Percentiles rank a stretch among this genome's conserved stretches.
Conservation (phyloP, 2,329 filamentous ascomycete genomes). For the Nemania sp. region DNA sequence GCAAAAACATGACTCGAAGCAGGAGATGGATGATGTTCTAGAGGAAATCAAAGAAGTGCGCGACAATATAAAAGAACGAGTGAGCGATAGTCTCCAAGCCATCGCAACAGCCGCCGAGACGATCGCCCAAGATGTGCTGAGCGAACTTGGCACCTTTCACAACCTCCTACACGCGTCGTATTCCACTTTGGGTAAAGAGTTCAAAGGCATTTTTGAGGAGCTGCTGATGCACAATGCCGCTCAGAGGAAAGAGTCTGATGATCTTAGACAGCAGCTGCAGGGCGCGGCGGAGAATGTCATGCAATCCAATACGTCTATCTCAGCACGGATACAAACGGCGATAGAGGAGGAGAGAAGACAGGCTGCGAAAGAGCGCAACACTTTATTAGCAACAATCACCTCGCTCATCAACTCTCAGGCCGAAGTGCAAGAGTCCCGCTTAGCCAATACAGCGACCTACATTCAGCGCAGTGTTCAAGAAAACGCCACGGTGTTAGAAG, state of each 20-base stretch:
- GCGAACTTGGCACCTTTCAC: slow-evolving; percentile 84
- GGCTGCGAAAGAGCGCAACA: slow-evolving; percentile 73
- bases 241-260: slow-evolving; percentile 77
- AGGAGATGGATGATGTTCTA: slow-evolving; percentile 88
- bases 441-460: slow-evolving; percentile 64
- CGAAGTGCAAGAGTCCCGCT: slow-evolving; percentile 71
- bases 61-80: slow-evolving; percentile 83
- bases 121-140: slow-evolving; percentile 87
- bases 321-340: slow-evolving; percentile 68
- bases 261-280: slow-evolving; percentile 72
- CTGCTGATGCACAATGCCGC: slow-evolving; percentile 73
- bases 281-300: slow-evolving; percentile 70
- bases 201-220: slow-evolving; percentile 83
- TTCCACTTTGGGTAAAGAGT: slow-evolving; percentile 79
- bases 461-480: slow-evolving; percentile 68
- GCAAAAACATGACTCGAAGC: slow-evolving; percentile 71
- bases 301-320: slow-evolving; percentile 68
- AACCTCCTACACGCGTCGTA: slow-evolving; percentile 84
- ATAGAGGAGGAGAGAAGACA: slow-evolving; percentile 77
- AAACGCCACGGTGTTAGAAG: slow-evolving; percentile 68
- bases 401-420: slow-evolving; percentile 76
- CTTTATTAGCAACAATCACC: slow-evolving; percentile 76
- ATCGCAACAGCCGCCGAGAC: slow-evolving; percentile 83
- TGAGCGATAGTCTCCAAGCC: slow-evolving; percentile 82
- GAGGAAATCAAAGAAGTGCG: slow-evolving; percentile 91